These are phyloP conservation scores for Calonectria pteridis DNA, from an alignment of 2,329 filamentous ascomycete genomes.

Conservation along the genomic window DNA sequence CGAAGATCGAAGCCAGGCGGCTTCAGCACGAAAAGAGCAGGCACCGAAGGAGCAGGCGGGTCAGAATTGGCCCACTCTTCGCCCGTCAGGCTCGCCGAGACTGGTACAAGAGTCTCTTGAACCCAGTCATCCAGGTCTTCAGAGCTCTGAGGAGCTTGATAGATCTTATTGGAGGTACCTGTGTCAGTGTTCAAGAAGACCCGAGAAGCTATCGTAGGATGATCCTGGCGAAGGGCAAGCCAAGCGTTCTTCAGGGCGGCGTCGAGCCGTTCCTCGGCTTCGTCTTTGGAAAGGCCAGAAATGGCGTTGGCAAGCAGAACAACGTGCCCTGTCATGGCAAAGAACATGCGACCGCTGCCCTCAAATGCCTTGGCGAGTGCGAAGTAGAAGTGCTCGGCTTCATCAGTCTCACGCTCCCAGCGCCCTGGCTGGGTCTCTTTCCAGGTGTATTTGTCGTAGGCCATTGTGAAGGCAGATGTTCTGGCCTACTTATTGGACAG, in stretches of 20 bases:
- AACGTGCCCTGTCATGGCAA: slow-evolving; percentile 11
- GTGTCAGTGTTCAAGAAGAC: neutral
- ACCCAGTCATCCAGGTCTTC: neutral
- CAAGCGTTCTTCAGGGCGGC: neutral
- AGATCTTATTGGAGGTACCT: neutral
- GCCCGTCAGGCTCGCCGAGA: neutral
- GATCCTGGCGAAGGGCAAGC: neutral
- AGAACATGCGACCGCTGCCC: slow-evolving; percentile 11
- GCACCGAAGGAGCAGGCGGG: neutral
- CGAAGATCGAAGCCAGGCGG: neutral
- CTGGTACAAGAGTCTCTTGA: neutral
- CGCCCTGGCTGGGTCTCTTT: neutral
- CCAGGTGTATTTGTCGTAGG: neutral
- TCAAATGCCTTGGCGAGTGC: neutral
- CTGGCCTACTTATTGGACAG: too few species aligned
- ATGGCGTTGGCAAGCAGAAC: neutral
- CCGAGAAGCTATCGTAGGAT: neutral
- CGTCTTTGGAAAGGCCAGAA: neutral
- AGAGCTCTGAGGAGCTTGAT: neutral
- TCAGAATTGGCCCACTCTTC: slow-evolving; percentile 12
- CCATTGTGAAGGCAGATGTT: neutral
- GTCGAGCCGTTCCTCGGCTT: neutral
- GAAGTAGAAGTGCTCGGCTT: slow-evolving; percentile 1
- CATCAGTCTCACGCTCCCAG: slow-evolving; percentile 9
- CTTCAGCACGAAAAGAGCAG: slow-evolving; percentile 8